Conservation (phyloP, 306 rosid genomes). For the Cucurbita pepo region DNA sequence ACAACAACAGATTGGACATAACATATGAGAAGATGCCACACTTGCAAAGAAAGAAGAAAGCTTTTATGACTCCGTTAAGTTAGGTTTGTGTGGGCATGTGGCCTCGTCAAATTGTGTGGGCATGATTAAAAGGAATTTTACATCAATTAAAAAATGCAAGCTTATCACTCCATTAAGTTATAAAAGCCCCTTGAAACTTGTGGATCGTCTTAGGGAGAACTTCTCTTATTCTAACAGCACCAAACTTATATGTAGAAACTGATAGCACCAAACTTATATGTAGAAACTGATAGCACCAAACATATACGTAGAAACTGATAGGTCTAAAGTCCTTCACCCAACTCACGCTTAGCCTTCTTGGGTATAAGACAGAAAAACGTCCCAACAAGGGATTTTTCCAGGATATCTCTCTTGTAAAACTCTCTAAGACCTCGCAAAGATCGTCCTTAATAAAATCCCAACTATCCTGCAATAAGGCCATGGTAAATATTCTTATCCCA, state of each 20-base stretch:
- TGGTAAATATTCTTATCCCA: not conserved
- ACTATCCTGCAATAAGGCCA: not conserved
- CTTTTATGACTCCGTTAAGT: not conserved
- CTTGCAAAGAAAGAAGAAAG: not conserved
- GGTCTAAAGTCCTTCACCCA: not conserved
- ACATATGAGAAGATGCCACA: not conserved
- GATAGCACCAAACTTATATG: not conserved
- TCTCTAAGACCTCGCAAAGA: not conserved
- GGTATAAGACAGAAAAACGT: not conserved
- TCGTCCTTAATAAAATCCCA: not conserved
- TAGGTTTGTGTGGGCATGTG: too few relatives aligned
- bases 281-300: too few relatives aligned
- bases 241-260: not conserved
- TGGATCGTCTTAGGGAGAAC: not conserved
- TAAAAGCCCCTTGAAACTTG: not conserved
- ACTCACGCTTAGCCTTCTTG: not conserved
- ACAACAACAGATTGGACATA: slow-evolving; percentile 3
- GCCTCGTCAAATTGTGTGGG: not conserved
- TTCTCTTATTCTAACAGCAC: not conserved
- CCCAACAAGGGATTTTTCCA: not conserved
- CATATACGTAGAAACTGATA: not conserved
- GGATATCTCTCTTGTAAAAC: not conserved
- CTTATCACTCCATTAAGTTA: not conserved
- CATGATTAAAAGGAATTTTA: not conserved
- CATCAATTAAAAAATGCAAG: not conserved